Evolutionary conservation across 2,329 filamentous ascomycete species (phyloP).

Genomic region (Fusarium cicatricum): DNA sequence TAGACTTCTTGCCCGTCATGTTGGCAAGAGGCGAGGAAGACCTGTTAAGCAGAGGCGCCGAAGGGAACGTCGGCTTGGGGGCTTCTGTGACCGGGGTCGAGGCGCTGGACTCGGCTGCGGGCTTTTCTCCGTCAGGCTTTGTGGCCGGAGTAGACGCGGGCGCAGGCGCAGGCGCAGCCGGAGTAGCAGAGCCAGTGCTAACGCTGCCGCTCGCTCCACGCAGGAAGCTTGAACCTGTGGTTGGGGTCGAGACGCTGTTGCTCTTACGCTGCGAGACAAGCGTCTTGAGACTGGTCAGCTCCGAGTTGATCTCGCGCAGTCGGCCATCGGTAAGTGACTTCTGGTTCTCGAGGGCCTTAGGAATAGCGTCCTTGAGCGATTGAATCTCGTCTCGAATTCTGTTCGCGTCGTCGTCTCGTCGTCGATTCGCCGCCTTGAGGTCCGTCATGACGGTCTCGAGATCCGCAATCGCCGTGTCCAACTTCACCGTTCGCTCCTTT

Average conservation of each 20-base stretch:
- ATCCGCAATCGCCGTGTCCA: conserved; percentile 83
- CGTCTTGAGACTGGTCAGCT: conserved; percentile 92
- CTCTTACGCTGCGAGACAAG: conserved; percentile 74
- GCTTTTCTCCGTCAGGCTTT: conserved; percentile 42
- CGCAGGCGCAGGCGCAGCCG: conserved; percentile 37
- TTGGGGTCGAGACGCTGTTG: conserved; percentile 42
- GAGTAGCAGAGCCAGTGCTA: conserved; percentile 21
- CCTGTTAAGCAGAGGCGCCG: conserved; percentile 42
- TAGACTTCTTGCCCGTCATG: conserved; percentile 67
- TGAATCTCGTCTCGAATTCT: conserved; percentile 87
- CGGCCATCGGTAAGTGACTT: conserved; percentile 83
- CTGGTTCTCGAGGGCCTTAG: conserved; percentile 86
- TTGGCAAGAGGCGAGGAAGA: conserved; percentile 48
- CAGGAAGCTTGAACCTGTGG: conserved; percentile 37
- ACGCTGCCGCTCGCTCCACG: conserved; percentile 35
- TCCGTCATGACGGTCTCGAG: conserved; percentile 84
- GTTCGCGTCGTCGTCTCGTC: conserved; percentile 87
- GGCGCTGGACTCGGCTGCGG: conserved; percentile 36
- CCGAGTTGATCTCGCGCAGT: conserved; percentile 83
- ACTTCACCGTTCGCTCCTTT: conserved; percentile 79
- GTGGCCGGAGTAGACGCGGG: conserved; percentile 28
- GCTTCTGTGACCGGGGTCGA: conserved; percentile 43
- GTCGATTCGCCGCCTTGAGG: conserved; percentile 80
- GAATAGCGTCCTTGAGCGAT: conserved; percentile 82
- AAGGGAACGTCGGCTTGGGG: conserved; percentile 42